Base-by-base conservation (phyloP, 164 flowering plant species). In the Umbilicus rupestris region DNA sequence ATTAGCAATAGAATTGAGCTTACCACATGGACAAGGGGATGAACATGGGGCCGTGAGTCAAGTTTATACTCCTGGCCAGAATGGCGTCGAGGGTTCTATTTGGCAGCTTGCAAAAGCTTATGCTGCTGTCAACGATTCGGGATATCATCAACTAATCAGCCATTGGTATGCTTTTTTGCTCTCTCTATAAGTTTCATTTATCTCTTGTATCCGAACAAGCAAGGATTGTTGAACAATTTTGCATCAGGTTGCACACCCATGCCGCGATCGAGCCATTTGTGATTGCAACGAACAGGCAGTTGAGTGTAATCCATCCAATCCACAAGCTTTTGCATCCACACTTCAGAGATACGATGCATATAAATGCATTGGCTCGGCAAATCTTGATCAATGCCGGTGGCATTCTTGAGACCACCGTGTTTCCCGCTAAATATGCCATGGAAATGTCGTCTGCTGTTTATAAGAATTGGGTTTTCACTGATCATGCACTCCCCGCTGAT, bases 51-150 rank as follows among this genome's bases (percentile, higher is more conserved):
- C 84, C 15, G 71, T 74, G 35, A 85, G 85, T 72, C 74, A 80
- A 69, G 87, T 89, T 58, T 89, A 72, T 76, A 89, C 88, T 29
- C 91, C 90, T 5, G 81, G 86, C 7, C 82, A 82, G 39, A 33
- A 78, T 0, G 91, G 88, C 0, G 74, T 87, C 22, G 84, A 81
- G 68, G 83, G 81, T 31, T 75, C 93, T 1, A 70, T 86, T 0
- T 91, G 95, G 97, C 97, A 90, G 71, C 82, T 89, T 42, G 96
- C 96, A 17, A 94, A 94, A 74, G 98, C 97, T 68, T 89, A 89
- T 74, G 97, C 73, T 39, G 86, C 92, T 24, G 96, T 93, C 0
- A 89, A 83, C 64, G 97, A 93, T 74, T 85, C 97, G 7, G 98
- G 98, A 50, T 78, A 77, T 52, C 98, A 93, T 68, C 96, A 90